Conservation (phyloP, 2,329 filamentous ascomycete genomes). For the Pestalotiopsis sp. region DNA sequence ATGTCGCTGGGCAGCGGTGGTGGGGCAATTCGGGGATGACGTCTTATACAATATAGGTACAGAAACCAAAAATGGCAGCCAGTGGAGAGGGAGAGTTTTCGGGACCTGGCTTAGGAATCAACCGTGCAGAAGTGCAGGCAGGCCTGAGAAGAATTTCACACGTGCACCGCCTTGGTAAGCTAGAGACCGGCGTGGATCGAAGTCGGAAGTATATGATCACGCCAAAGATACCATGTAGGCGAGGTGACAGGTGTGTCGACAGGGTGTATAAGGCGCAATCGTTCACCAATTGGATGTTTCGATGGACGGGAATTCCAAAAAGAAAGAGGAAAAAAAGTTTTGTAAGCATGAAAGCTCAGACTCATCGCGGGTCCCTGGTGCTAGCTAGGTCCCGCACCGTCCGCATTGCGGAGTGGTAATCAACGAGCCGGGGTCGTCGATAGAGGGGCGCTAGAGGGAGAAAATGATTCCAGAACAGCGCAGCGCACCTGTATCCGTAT, state of each 20-base stretch:
- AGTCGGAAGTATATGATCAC: background rate
- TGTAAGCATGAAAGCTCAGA: background rate
- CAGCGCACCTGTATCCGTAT: too few species aligned
- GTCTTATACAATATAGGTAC: constrained; percentile 6
- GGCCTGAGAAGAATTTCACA: background rate
- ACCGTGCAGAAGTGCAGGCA: background rate
- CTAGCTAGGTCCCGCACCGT: background rate
- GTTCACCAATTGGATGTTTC: background rate
- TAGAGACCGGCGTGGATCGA: background rate
- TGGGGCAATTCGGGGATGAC: constrained; percentile 11
- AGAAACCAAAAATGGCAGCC: background rate
- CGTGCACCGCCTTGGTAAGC: background rate
- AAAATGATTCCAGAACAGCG: background rate
- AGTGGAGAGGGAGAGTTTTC: background rate
- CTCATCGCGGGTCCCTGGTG: background rate
- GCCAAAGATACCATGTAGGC: background rate
- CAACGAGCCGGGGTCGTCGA: background rate
- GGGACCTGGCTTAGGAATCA: background rate
- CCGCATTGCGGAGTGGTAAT: background rate
- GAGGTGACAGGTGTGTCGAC: background rate
- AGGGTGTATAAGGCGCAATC: background rate
- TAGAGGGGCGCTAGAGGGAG: background rate
- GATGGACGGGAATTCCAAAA: background rate
- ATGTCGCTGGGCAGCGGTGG: background rate
- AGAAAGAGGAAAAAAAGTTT: background rate